Conservation (phyloP, 768 basidiomycete genomes). For the Lanmaoa pseudosensibilis region DNA sequence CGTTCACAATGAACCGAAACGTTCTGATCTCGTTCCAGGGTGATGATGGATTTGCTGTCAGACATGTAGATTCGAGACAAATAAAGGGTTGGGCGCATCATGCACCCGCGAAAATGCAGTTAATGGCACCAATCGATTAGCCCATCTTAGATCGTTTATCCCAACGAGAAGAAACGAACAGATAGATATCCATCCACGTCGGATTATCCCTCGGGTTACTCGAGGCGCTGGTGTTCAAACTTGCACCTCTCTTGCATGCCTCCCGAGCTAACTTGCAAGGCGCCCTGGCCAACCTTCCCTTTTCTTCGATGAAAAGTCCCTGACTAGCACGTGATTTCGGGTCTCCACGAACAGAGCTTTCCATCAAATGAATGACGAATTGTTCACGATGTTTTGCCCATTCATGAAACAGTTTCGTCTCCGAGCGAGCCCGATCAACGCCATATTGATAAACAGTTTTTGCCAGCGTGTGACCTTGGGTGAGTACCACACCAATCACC, state of each 20-base stretch:
- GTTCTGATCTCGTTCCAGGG: neutral
- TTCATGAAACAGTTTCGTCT: neutral
- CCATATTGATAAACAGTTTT: neutral
- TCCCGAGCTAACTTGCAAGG: slow-evolving; percentile 3
- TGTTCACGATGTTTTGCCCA: neutral
- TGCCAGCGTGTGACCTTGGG: neutral
- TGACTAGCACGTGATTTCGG: too few relatives aligned
- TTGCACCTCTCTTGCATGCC: neutral
- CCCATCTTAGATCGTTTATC: neutral
- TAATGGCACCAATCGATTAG: neutral
- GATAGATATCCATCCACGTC: neutral
- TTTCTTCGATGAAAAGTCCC: neutral
- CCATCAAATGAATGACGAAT: neutral
- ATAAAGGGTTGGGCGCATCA: neutral
- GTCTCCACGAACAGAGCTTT: neutral
- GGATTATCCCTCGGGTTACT: neutral
- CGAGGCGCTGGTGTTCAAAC: neutral
- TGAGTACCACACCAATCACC: neutral
- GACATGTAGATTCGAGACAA: neutral
- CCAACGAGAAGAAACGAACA: slow-evolving; percentile 1
- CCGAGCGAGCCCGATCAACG: neutral
- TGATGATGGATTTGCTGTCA: neutral
- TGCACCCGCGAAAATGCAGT: neutral
- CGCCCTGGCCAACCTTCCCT: neutral
- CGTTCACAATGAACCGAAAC: neutral